These are phyloP conservation scores for Galium porrigens DNA, from an alignment of 305 asterid species.

Conservation along the genomic window DNA sequence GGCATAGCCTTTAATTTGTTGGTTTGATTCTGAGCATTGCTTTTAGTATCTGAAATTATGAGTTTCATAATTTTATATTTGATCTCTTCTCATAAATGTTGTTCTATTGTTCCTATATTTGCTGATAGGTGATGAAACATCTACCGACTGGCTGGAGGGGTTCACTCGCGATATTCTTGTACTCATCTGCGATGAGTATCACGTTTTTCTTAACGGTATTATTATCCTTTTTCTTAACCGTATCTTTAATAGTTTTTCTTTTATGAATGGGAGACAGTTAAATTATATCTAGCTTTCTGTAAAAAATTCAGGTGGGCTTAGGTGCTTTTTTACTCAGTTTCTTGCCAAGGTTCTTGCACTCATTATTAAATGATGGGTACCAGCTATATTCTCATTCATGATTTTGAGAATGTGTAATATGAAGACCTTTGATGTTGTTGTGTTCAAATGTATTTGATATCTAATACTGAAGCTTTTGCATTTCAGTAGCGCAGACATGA, in stretches of 20 bases:
- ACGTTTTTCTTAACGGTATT: conserved; percentile 11
- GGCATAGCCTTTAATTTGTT: no score
- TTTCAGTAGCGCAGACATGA: background rate
- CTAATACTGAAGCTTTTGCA: background rate
- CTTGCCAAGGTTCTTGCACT: conserved; percentile 38
- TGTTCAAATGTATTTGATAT: background rate
- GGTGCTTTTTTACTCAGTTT: conserved; percentile 62
- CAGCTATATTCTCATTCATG: conserved; percentile 14
- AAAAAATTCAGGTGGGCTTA: conserved; percentile 52
- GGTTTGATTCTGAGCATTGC: no score
- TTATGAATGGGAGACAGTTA: background rate
- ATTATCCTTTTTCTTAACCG: background rate
- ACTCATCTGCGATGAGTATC: conserved; percentile 62
- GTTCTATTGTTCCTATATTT: conserved; percentile 2
- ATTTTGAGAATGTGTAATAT: conserved; percentile 12
- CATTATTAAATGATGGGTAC: conserved; percentile 50
- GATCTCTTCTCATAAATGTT: no score
- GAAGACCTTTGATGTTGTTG: conserved; percentile 8
- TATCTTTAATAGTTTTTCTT: no score
- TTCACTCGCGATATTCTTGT: conserved; percentile 55
- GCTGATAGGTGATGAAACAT: conserved; percentile 78
- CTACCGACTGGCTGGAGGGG: conserved; percentile 80
- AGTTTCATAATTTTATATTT: no score
- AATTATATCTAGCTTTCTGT: conserved; percentile 12
- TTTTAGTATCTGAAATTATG: no score